Evolutionary conservation across 768 basidiomycete genomes (phyloP).

Genomic region (Lactifluus pinguis): DNA sequence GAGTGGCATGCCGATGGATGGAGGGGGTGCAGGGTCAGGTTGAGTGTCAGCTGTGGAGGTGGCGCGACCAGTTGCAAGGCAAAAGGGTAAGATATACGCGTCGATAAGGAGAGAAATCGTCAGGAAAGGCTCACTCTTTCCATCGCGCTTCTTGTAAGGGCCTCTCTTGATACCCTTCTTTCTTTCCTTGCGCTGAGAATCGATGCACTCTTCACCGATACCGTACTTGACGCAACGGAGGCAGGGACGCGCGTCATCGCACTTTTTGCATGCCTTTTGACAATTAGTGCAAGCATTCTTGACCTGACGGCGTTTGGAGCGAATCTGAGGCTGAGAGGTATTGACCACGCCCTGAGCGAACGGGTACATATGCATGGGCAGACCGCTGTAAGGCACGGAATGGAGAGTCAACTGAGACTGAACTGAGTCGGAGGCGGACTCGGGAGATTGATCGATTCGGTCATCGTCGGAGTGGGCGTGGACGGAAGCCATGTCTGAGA

Average conservation of each 20-base stretch:
- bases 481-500: constrained; percentile 18
- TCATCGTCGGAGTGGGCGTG: constrained; percentile 27
- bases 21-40: constrained; percentile 34
- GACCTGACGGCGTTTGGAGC: constrained; percentile 77
- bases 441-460: constrained; percentile 28
- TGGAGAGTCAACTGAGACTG: constrained; percentile 45
- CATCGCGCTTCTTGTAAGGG: constrained; percentile 94
- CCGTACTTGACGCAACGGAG: constrained; percentile 90
- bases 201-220: constrained; percentile 75
- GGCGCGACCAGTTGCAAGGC: constrained; percentile 38
- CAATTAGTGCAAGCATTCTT: constrained; percentile 90
- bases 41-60: constrained; percentile 41
- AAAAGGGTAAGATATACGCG: constrained; percentile 18
- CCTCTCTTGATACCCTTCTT: constrained; percentile 82
- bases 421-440: constrained; percentile 24
- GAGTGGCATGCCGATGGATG: constrained; percentile 24
- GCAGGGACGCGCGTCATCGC: constrained; percentile 86
- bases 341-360: constrained; percentile 43
- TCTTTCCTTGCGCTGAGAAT: constrained; percentile 88
- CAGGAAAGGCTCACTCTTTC: constrained; percentile 54
- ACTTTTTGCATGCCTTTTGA: constrained; percentile 88
- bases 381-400: constrained; percentile 40
- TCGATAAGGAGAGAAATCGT: constrained; percentile 13
- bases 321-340: constrained; percentile 41
- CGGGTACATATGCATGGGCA: constrained; percentile 66